Evolutionary conservation across 495 filamentous ascomycete genomes (phyloP).

Genomic region (Aspergillus panamensis): DNA sequence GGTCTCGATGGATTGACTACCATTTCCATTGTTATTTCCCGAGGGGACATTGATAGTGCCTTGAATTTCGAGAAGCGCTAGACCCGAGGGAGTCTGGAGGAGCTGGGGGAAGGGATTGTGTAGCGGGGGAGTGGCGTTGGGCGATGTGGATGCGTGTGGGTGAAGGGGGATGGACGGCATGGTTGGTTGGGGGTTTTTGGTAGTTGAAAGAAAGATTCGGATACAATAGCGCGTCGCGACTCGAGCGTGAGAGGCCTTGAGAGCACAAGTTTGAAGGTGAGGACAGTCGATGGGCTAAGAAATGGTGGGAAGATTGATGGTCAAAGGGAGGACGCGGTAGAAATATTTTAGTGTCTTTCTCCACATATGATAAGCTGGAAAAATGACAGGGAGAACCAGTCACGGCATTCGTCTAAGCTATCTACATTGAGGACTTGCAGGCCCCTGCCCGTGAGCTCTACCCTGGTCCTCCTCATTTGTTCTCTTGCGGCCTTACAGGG

Average conservation of each 20-base stretch:
- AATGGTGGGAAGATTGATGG: too few relatives aligned
- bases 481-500: too few relatives aligned
- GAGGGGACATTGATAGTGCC: slow-evolving; percentile 69
- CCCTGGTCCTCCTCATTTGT: too few relatives aligned
- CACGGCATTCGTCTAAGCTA: too few relatives aligned
- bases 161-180: slow-evolving; percentile 48
- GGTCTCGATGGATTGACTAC: neutral
- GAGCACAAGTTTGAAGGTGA: too few relatives aligned
- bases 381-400: too few relatives aligned
- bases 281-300: too few relatives aligned
- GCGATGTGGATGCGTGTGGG: slow-evolving; percentile 21
- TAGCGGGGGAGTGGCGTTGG: slow-evolving; percentile 14
- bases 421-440: too few relatives aligned
- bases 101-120: slow-evolving; percentile 71
- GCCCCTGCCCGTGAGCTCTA: too few relatives aligned
- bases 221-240: neutral
- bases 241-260: neutral
- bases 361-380: too few relatives aligned
- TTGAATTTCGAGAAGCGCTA: slow-evolving; percentile 86
- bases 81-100: slow-evolving; percentile 73
- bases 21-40: slow-evolving; percentile 22
- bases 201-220: neutral
- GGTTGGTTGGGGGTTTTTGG: neutral
- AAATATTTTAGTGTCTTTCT: too few relatives aligned
- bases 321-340: too few relatives aligned